phyloP scores from a whole-genome alignment of 345 rosid species.

The Geranium rotundifolium region DNA sequence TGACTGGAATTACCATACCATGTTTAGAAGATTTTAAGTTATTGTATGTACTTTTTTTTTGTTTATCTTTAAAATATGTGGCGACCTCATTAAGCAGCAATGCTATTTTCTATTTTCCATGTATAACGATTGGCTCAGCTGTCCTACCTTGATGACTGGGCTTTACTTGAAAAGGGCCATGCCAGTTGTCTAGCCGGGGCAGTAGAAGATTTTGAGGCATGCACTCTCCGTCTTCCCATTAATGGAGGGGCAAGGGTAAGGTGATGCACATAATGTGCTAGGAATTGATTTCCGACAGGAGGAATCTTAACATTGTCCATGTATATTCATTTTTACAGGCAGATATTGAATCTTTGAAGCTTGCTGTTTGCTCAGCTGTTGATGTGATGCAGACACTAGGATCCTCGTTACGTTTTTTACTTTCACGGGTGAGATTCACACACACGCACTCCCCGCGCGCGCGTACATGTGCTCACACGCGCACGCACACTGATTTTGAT shows the following conservation, averaged over 20 bases:
- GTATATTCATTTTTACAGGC: conserved; percentile 36
- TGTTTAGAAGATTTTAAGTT: not conserved
- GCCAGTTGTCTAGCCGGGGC: conserved; percentile 62
- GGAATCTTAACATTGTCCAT: conserved; percentile 12
- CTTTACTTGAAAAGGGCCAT: conserved; percentile 70
- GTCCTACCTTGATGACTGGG: conserved; percentile 74
- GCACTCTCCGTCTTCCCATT: conserved; percentile 84
- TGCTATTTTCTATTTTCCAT: conserved; percentile 17
- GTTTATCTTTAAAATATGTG: not conserved
- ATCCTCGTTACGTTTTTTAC: conserved; percentile 56
- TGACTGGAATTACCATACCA: not conserved
- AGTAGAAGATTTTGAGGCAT: conserved; percentile 78
- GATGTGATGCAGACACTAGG: conserved; percentile 90
- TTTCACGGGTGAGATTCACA: conserved; percentile 47
- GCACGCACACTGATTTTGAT: too few relatives aligned
- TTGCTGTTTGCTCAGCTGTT: conserved; percentile 77
- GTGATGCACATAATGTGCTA: conserved; percentile 5
- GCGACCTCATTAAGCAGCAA: not conserved
- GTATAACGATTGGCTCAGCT: conserved; percentile 37
- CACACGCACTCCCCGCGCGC: too few relatives aligned
- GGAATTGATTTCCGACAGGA: conserved; percentile 6
- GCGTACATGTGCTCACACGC: too few relatives aligned
- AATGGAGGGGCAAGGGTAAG: conserved; percentile 79
- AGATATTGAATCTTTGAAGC: conserved; percentile 62
- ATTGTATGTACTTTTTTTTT: not conserved